phyloP scores from a whole-genome alignment of 306 rosid species.

The Citrullus amarus region DNA sequence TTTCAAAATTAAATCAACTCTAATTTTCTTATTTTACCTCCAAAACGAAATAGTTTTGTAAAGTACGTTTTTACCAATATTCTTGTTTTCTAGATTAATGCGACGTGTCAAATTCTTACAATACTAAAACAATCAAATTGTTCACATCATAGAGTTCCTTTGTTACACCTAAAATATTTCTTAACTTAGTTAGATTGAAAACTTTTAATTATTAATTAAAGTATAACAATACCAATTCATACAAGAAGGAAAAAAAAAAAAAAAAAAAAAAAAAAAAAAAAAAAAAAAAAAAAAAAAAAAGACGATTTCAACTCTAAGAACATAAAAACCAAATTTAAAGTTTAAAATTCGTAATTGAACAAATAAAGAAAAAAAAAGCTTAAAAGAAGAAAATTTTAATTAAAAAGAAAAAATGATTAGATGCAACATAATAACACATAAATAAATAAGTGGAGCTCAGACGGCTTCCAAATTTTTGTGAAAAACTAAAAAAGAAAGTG shows the following conservation, averaged over 20 bases:
- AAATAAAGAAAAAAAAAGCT: not conserved
- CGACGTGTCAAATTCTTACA: not conserved
- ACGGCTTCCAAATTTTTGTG: too few relatives aligned
- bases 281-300: not conserved
- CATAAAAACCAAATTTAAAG: not conserved
- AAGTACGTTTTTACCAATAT: not conserved
- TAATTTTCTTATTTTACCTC: not conserved
- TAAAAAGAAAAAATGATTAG: not conserved
- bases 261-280: not conserved
- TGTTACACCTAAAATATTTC: too few relatives aligned
- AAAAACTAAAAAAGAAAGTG: not conserved
- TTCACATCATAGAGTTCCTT: too few relatives aligned
- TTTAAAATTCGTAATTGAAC: not conserved
- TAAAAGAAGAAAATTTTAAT: not conserved
- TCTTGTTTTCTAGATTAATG: not conserved
- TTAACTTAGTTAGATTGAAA: too few relatives aligned
- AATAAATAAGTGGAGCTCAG: too few relatives aligned
- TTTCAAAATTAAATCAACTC: not conserved
- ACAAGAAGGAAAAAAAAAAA: not conserved
- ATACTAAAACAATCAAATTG: not conserved
- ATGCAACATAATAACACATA: too few relatives aligned
- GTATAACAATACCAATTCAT: not conserved
- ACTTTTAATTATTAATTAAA: too few relatives aligned
- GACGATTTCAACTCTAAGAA: not conserved
- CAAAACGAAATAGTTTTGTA: too few relatives aligned